Evolutionary conservation across 2,329 filamentous ascomycete species (phyloP).

Genomic region (Onygenales sp.): DNA sequence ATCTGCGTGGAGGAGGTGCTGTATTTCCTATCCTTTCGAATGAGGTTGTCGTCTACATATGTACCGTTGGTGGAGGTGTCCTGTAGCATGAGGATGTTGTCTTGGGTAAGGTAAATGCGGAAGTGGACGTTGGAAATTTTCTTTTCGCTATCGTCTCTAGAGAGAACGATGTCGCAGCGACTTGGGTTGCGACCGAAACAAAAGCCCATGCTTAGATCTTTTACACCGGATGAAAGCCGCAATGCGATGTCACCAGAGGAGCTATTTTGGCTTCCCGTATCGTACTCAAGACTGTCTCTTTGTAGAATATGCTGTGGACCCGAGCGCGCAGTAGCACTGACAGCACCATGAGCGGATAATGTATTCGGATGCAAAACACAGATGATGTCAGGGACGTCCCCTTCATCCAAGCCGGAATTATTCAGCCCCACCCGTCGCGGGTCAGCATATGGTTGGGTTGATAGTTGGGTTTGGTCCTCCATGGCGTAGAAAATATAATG

Average conservation of each 20-base stretch:
- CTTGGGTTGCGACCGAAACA: constrained; percentile 69
- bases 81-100: constrained; percentile 81
- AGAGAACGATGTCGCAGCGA: constrained; percentile 63
- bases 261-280: constrained; percentile 22
- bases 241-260: constrained; percentile 57
- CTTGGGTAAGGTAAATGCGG: constrained; percentile 80
- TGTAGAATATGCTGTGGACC: constrained; percentile 55
- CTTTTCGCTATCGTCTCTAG: constrained; percentile 58
- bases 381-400: constrained; percentile 79
- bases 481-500: constrained; percentile 2
- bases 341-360: constrained; percentile 59
- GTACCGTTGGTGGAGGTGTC: constrained; percentile 96
- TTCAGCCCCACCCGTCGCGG: constrained; percentile 69
- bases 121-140: constrained; percentile 93
- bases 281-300: constrained; percentile 34
- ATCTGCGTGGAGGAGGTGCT: constrained; percentile 46
- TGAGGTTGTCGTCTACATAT: constrained; percentile 62
- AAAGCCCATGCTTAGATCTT: constrained; percentile 63
- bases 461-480: constrained; percentile 46
- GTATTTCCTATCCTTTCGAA: constrained; percentile 44
- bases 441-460: constrained; percentile 73
- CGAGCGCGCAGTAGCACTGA: constrained; percentile 45
- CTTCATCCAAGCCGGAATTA: constrained; percentile 71
- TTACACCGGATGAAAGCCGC: constrained; percentile 64
- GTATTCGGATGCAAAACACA: constrained; percentile 79